Evolutionary conservation across 208 protist species (phyloP), one percentile per base, ranked within the genome.

Genomic region (Leishmania braziliensis): DNA sequence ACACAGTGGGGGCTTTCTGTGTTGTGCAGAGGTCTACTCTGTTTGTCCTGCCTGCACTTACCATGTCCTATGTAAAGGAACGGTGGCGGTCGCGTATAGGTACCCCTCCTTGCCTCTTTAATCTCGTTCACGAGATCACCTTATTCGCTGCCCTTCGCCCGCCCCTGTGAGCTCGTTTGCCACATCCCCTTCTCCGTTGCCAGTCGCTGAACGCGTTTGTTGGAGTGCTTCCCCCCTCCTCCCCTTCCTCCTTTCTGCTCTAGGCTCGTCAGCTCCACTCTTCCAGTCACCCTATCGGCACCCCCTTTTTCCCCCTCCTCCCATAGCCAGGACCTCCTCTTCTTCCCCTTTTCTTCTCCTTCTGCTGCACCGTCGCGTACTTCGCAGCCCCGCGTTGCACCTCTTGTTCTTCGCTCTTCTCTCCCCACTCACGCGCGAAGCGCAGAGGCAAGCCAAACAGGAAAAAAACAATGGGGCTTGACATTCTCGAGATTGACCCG

Each of bases 401-500:
- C 48, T 36, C 20, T 58, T 29, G 16, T 6, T 66, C 48, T 4
- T 60, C 23, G 8, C 70, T 39, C 48, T 58, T 43, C n/a, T 29
- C 23, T 39, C 43, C 33, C 51, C 18, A 51, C 36, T 56, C 26
- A 14, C 26, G 8, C 18, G n/a, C 39, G 43, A 72, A 6, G 23
- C 9, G 14, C 18, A 71, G 18, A 53, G 10, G 20, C 36, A 18
- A 29, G 79, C 51, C 46, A 46, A 39, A 39, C 23, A 36, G 33
- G 5, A 36, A 39, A 9, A 4, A 63, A 29, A 3, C 58, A 26
- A 98, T 98, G 95, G 95, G 86, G 5, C 68, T 98, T 12, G 87
- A 95, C 14, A 87, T 97, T 10, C 84, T 97, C 36, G 94, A 98
- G 80, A 86, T 97, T 20, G 95, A 98, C 81, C 76, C 83, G 0